Base-by-base conservation (phyloP, 2,329 filamentous ascomycete genomes). In the Phialemoniopsis sp. region DNA sequence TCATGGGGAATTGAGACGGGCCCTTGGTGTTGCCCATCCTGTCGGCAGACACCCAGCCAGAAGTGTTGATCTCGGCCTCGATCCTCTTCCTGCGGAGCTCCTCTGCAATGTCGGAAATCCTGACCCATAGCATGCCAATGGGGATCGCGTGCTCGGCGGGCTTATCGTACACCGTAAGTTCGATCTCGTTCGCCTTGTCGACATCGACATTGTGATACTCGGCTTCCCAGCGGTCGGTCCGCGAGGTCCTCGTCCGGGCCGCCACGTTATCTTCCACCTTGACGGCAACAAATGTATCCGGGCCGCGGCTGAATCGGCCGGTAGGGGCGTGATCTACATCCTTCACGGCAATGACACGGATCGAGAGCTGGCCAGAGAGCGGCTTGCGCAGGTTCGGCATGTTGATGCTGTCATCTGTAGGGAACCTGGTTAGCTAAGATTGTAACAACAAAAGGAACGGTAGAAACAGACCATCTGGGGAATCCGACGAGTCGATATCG, bases 81-180 rank as follows among this genome's bases (percentile, higher is more conserved):
- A 98, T 94, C 68, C 86, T 94, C 74, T 97, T 97, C 46, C 90
- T 82, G 58, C 93, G 85, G 76, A 98, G 91, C 64, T 98, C 93
- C 59, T 98, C 93, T 2, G 89, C 89, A 49, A 98, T 95, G 60
- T 98, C 93, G 13, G 93, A 95, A 56, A 98, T 91, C 44, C 93
- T 79, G 42, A 98, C 83, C 93, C 93, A 98, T 13, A 97, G 76
- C 75, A 98, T 82, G 41, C 85, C 93, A 54, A 98, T 95, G 31
- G 93, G 93, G 37, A 94, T 82, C 13, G 90, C 84, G 52, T 95
- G 87, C 53, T 96, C 90, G 46, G 84, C 82, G 3, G 89, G 84
- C 66, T 95, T 96, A 62, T 98, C 93, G 63, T 98, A 98, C 10
- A 98, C 90, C 0, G 89, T 97, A 39, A 98, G 79, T 60, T 98